Percentiles rank a stretch among this genome's conserved stretches.
phyloP scores from a whole-genome alignment of 352 stramenopile species.

The Phytophthora fragariae region DNA sequence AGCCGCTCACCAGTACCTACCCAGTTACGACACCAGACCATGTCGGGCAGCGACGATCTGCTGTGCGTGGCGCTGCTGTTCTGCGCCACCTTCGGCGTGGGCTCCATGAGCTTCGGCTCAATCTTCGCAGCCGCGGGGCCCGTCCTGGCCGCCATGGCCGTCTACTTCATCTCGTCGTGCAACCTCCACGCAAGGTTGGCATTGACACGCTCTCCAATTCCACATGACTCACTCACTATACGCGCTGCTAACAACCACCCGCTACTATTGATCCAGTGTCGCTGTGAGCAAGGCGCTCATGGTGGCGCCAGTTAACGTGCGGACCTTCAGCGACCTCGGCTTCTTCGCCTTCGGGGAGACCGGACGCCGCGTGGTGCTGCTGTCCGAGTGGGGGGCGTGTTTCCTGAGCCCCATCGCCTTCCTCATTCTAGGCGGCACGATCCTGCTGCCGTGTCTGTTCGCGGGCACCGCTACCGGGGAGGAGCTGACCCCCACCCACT shows the following conservation, averaged over 20 bases:
- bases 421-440: constrained; percentile 72
- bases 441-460: constrained; percentile 62
- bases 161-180: constrained; percentile 83
- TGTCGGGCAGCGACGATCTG: constrained; percentile 51
- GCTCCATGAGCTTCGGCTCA: constrained; percentile 76
- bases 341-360: constrained; percentile 64
- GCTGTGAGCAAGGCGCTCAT: constrained; percentile 68
- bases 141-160: constrained; percentile 59
- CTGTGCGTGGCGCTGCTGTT: constrained; percentile 74
- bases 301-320: constrained; percentile 59
- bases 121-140: constrained; percentile 69
- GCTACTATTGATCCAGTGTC: constrained; percentile 36
- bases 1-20: background rate
- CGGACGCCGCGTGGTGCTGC: constrained; percentile 57
- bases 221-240: background rate
- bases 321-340: constrained; percentile 78
- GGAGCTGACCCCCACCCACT: constrained; percentile 52
- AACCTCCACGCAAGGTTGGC: constrained; percentile 72
- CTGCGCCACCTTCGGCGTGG: constrained; percentile 77
- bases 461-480: constrained; percentile 33
- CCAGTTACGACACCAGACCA: constrained; percentile 1
- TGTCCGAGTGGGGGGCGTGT: constrained; percentile 65
- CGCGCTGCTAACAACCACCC: too few relatives aligned
- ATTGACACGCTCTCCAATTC: background rate
- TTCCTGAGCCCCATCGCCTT: constrained; percentile 79